Percentiles rank a stretch among this genome's conserved stretches.
These are phyloP conservation scores for Thielaviopsis musarum DNA, from an alignment of 2,329 filamentous ascomycete genomes.

Conservation along the genomic window DNA sequence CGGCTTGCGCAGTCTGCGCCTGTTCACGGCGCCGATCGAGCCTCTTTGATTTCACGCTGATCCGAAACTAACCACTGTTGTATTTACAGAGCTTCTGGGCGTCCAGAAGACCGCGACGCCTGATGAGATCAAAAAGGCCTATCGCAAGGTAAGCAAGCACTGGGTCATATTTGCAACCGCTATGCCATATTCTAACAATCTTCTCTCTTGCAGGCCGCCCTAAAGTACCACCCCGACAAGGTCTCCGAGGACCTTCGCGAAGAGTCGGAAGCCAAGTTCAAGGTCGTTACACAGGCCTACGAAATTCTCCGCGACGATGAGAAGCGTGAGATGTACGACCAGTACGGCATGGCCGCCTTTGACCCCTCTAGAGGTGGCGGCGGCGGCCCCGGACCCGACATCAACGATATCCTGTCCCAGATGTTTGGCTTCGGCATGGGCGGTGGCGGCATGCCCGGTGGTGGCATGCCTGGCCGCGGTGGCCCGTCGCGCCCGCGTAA, in stretches of 20 bases:
- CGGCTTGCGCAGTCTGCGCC: neutral
- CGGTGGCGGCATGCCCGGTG: conserved; percentile 28
- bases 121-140: conserved; percentile 84
- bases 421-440: conserved; percentile 68
- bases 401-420: conserved; percentile 83
- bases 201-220: conserved; percentile 46
- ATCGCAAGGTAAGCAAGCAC: conserved; percentile 57
- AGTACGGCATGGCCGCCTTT: conserved; percentile 90
- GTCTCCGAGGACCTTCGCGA: conserved; percentile 71
- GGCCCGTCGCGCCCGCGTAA: conserved; percentile 46
- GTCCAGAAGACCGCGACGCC: conserved; percentile 55
- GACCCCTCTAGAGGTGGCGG: conserved; percentile 55
- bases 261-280: conserved; percentile 83
- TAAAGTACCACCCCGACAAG: conserved; percentile 89
- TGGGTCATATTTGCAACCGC: too few species aligned
- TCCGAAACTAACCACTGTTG: conserved; percentile 1
- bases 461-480: conserved; percentile 20
- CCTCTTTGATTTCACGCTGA: neutral
- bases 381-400: conserved; percentile 39
- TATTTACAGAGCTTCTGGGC: conserved; percentile 53
- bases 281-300: conserved; percentile 82
- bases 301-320: conserved; percentile 95
- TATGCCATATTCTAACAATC: neutral
- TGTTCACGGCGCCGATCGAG: too few species aligned
- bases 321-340: conserved; percentile 81